These are phyloP conservation scores for Imleria badia DNA, from an alignment of 768 basidiomycete genomes.

Conservation along the genomic window DNA sequence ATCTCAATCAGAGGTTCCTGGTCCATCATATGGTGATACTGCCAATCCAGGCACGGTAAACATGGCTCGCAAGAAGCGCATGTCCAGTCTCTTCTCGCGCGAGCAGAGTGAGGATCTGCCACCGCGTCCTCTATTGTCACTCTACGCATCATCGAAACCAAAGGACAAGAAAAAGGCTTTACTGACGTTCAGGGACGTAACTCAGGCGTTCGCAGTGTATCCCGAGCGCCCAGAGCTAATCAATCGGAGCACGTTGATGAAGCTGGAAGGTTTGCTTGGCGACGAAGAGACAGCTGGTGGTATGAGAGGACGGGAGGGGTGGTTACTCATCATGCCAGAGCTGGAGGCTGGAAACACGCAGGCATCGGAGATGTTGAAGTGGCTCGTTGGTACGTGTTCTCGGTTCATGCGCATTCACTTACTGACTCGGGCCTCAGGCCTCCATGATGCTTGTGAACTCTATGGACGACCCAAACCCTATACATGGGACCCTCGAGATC, in stretches of 20 bases:
- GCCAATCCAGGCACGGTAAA: slow-evolving; percentile 26
- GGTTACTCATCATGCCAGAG: slow-evolving; percentile 91
- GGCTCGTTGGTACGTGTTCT: slow-evolving; percentile 72
- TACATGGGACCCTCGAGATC: slow-evolving; percentile 87
- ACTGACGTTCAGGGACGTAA: slow-evolving; percentile 65
- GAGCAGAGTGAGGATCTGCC: slow-evolving; percentile 38
- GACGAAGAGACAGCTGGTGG: slow-evolving; percentile 69
- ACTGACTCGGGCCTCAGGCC: slow-evolving; percentile 42
- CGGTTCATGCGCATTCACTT: neutral
- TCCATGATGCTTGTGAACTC: slow-evolving; percentile 84
- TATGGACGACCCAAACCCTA: slow-evolving; percentile 87
- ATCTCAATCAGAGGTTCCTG: slow-evolving; percentile 25
- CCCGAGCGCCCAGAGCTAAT: slow-evolving; percentile 95
- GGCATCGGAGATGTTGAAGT: slow-evolving; percentile 84
- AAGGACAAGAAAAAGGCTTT: slow-evolving; percentile 75
- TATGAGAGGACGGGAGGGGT: slow-evolving; percentile 75
- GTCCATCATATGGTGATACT: slow-evolving; percentile 28
- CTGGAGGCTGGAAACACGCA: slow-evolving; percentile 59
- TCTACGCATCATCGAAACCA: slow-evolving; percentile 63
- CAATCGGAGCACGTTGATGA: slow-evolving; percentile 84
- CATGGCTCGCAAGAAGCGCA: slow-evolving; percentile 45
- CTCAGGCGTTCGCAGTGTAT: slow-evolving; percentile 92
- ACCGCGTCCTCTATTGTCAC: slow-evolving; percentile 46
- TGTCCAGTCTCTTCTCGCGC: slow-evolving; percentile 64
- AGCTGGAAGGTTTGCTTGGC: slow-evolving; percentile 83